Base-by-base conservation (phyloP, 331 rosid species). In the Stylosanthes scabra region DNA sequence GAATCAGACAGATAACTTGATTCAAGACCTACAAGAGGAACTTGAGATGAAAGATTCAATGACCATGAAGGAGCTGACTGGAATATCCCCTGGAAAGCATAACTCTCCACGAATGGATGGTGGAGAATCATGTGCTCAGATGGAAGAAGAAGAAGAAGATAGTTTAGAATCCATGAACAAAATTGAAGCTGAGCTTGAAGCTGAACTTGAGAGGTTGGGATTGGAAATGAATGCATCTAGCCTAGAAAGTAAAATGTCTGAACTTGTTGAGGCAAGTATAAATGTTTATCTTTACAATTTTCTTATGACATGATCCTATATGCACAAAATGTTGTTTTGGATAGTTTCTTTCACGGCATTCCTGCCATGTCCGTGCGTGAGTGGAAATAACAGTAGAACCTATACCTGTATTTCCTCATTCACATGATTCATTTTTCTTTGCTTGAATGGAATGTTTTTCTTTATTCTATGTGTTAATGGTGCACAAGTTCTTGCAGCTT, bases 131-230 rank as follows among this genome's bases (percentile, higher is more conserved):
- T 80, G 71, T 68, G 66, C 82, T 69, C 80, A 62, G 71, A 89
- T 86, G 66, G 86, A 81, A 71, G 93, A n/a, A n/a, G n/a, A n/a
- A n/a, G n/a, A n/a, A n/a, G n/a, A 78, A 58, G 82, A 84, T 68
- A 79, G 84, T 83, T 85, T 90, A 25, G 93, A 85, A 40, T 77
- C 85, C 15, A 82, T 94, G 71, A 86, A 89, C 77, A 86, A 90
- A 88, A 94, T 94, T 68, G 98, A 94, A 76, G 97, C 97, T 8
- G 98, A 94, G 82, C 99, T 94, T 77, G 97, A 94, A 88, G 97
- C 95, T 20, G 98, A 94, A 85, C 93, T 94, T 14, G 97, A 86
- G 90, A 88, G 93, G 72, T 67, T 94, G 84, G 97, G 93, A 47
- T 64, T 94, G 75, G 85, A 83, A 80, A 78, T 89, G 83, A 86